Evolutionary conservation across 1,284 basidiomycete species (phyloP).

Genomic region (Apiotrichum gamsii): DNA sequence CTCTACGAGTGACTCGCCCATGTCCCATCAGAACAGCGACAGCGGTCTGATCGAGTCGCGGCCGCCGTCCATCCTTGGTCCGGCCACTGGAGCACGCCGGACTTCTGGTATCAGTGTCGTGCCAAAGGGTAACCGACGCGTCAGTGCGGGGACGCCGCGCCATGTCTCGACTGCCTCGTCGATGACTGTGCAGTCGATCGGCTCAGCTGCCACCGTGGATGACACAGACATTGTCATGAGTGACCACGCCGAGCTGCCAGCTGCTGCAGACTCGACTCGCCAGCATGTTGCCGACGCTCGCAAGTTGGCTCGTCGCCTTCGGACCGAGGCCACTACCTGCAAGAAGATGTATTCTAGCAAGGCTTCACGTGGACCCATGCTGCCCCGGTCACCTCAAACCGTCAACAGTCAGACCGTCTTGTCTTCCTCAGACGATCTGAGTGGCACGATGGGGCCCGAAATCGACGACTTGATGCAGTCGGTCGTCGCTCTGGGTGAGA

Average conservation of each 20-base stretch:
- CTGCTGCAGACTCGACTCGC: slow-evolving; percentile 8
- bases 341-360: background rate
- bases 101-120: background rate
- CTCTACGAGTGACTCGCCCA: slow-evolving; percentile 16
- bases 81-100: background rate
- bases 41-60: slow-evolving; percentile 8
- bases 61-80: background rate
- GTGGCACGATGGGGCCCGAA: background rate
- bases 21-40: slow-evolving; percentile 20
- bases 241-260: slow-evolving; percentile 11
- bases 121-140: background rate
- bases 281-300: slow-evolving; percentile 9
- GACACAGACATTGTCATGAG: slow-evolving; percentile 15
- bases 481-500: slow-evolving; percentile 25
- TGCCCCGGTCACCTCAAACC: slow-evolving; percentile 46
- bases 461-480: slow-evolving; percentile 28
- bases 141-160: background rate
- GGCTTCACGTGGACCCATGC: background rate
- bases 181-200: background rate
- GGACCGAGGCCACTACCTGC: slow-evolving; percentile 3
- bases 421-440: background rate
- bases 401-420: slow-evolving; percentile 8
- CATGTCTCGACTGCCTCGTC: slow-evolving; percentile 2
- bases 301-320: slow-evolving; percentile 8
- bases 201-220: slow-evolving; percentile 8